Evolutionary conservation across 2,329 filamentous ascomycete species (phyloP), one percentile per base, ranked within the genome.

Genomic region (Seiridium cupressi): DNA sequence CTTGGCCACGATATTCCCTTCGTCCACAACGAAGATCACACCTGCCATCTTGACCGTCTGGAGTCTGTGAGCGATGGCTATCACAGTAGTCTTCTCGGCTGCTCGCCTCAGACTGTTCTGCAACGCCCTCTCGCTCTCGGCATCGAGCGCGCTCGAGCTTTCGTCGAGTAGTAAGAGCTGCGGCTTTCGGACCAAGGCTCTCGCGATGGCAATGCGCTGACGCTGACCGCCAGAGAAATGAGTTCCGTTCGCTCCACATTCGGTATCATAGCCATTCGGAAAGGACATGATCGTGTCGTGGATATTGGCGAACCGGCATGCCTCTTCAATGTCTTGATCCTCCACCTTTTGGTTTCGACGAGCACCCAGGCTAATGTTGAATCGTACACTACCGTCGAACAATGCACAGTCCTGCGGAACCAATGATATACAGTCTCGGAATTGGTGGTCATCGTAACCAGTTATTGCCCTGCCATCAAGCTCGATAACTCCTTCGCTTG

Each of bases 171-270:
- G 80, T 10, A 92, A 72, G 1, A 92, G 76, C 55, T 84, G 79
- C 0, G 89, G 89, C 26, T 82, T 78, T 0, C 89, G 80, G 2
- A 89, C 77, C 0, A 91, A 77, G 1, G 89, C 89, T 7, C 90
- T 79, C 0, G 89, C 89, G 64, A 92, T 91, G 1, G 85, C 83
- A 18, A 92, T 69, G 2, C 89, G 80, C 69, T 92, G 89, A 5
- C 84, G 84, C 69, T 92, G 89, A 0, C 90, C 89, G 5, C 89
- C 89, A 0, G 87, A 90, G 3, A 92, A 71, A 26, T 85, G 79
- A 0, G 84, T 85, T 6, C 88, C 88, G 58, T 88, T 85, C 18
- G 87, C 84, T 5, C 90, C 79, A 6, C 85, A 73, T 40, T 77
- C 76, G 0, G 84, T 87, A 5, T 85, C 72, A 62, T 87, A 87